Base-by-base conservation (phyloP, 768 basidiomycete species). In the Psilocybe cyanescens region DNA sequence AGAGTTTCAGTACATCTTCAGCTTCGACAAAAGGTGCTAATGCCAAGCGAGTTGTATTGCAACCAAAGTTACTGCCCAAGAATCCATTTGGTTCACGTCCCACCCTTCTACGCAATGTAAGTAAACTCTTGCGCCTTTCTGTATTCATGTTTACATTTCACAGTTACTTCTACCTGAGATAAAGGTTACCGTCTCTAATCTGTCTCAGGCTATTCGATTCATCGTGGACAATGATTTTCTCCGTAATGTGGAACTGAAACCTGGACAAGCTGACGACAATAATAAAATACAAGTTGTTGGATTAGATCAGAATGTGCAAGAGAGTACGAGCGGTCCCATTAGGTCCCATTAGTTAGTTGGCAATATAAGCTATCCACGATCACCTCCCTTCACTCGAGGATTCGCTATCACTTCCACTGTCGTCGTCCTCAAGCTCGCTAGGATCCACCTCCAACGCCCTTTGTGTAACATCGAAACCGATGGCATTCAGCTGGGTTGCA, bases 121-220 rank as follows among this genome's bases (percentile, higher is more conserved):
- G 86, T 30, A 45, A 24, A 31, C 49, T 8, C 51, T 41, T 11
- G 44, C 44, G 28, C 35, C 50, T 48, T 17, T 49, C 47, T 35
- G 29, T 55, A 55, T 17, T 16, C 30, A 54, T 70, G 49, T 67
- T 44, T 52, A 28, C 14, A 33, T 24, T 57, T n/a, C 41, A 33
- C 30, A 95, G 92, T 77, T 97, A 11, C 81, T 97, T 4, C 78
- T 90, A 17, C 92, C 90, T 11, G 95, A 97, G 71, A 95, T 97
- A 41, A 86, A 90, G 30, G 81, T 92, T 65, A 96, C 95, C 0
- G 83, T 95, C 3, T 96, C 94, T 1, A 95, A 95, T 73, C 81
- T 98, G 4, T 95, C 95, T 0, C 96, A 98, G 72, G 94, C 92
- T 4, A 92, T 97, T 64, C 87, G 84, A 31, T 98, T 97, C 74